These are phyloP conservation scores for Lentinula boryana DNA, from an alignment of 768 basidiomycete genomes.

Conservation along the genomic window DNA sequence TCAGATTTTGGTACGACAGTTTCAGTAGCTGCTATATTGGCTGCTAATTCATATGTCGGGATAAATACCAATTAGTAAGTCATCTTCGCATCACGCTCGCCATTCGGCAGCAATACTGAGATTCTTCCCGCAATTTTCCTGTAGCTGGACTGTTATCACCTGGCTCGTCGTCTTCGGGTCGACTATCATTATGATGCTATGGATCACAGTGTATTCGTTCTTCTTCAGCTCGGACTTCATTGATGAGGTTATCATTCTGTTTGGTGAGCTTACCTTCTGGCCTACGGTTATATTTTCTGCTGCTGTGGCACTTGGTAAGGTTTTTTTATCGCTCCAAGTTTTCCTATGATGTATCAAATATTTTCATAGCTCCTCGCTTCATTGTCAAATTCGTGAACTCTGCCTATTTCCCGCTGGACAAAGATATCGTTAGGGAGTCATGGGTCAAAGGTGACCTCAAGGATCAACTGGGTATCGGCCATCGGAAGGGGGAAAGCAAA, in stretches of 20 bases:
- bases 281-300: slow-evolving; percentile 65
- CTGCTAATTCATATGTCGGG: slow-evolving; percentile 88
- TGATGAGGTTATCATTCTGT: slow-evolving; percentile 68
- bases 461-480: slow-evolving; percentile 68
- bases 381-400: slow-evolving; percentile 65
- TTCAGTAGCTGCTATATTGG: slow-evolving; percentile 78
- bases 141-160: slow-evolving; percentile 78
- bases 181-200: slow-evolving; percentile 75
- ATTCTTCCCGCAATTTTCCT: not conserved
- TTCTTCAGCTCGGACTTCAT: slow-evolving; percentile 69
- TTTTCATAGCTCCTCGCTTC: slow-evolving; percentile 67
- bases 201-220: slow-evolving; percentile 86
- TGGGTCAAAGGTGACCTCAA: slow-evolving; percentile 83
- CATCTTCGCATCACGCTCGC: slow-evolving; percentile 11
- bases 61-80: slow-evolving; percentile 86
- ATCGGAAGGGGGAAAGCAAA: slow-evolving; percentile 48
- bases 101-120: not conserved
- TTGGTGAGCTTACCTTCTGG: slow-evolving; percentile 82
- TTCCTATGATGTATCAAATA: not conserved
- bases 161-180: slow-evolving; percentile 81
- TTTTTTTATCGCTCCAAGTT: not conserved
- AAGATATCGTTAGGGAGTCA: slow-evolving; percentile 88
- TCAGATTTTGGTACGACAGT: slow-evolving; percentile 92
- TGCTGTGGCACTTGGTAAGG: slow-evolving; percentile 63
- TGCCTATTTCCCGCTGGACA: slow-evolving; percentile 77